Evolutionary conservation across 139 green algal genomes (phyloP).

Genomic region (Trebouxia sp.): DNA sequence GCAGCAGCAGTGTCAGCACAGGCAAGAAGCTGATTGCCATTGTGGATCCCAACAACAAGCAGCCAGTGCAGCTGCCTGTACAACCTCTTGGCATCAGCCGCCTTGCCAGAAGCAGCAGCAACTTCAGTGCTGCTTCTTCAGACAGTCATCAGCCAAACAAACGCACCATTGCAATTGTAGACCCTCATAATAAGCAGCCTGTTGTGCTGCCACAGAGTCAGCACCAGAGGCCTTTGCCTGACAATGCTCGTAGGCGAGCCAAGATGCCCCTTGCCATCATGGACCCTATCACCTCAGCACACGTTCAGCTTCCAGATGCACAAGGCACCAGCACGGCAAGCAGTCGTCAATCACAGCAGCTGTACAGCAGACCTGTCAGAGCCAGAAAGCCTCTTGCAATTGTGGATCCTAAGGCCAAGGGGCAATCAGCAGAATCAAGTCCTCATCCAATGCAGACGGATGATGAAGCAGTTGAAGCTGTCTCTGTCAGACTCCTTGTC

Average conservation of each 20-base stretch:
- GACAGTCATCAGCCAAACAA: neutral
- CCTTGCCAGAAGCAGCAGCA: neutral
- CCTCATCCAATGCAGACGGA: no score
- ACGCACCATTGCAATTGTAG: conserved; percentile 5
- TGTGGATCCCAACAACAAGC: conserved; percentile 13
- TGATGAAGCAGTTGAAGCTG: no score
- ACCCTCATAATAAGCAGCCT: conserved; percentile 4
- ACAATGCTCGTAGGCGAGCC: neutral
- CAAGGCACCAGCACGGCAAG: neutral
- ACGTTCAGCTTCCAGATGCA: neutral
- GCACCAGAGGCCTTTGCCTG: neutral
- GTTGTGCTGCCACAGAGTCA: neutral
- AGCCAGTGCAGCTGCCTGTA: conserved; percentile 3
- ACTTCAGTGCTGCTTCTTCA: neutral
- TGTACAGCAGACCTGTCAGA: neutral
- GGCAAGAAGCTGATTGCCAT: conserved; percentile 16
- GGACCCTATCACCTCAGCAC: neutral
- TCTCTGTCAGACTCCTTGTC: no score
- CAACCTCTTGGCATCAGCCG: neutral
- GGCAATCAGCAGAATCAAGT: no score
- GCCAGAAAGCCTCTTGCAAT: conserved; percentile 4
- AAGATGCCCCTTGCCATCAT: neutral
- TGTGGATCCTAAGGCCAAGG: neutral
- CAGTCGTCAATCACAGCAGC: neutral
- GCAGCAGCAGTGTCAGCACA: neutral